These are phyloP conservation scores for Phytophthora melonis DNA, from an alignment of 352 stramenopile species.

Conservation along the genomic window DNA sequence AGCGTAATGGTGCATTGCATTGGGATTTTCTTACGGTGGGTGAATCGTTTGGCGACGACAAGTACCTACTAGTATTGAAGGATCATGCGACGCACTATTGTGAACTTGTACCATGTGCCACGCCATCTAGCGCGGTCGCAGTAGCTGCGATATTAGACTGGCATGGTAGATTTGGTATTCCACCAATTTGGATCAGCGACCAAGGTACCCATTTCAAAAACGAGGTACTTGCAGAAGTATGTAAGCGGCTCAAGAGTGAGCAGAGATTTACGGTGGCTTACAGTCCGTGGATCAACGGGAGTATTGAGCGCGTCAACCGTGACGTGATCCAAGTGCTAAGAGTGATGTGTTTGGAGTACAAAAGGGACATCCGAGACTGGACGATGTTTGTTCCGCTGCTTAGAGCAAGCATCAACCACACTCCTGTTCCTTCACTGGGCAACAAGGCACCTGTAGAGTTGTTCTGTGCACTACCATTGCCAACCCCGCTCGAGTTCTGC, in stretches of 20 bases:
- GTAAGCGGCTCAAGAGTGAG: background rate
- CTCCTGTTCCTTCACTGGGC: constrained; percentile 23
- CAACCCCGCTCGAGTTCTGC: background rate
- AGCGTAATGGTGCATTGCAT: background rate
- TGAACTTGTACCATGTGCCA: too few relatives aligned
- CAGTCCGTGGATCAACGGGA: background rate
- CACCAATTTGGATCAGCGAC: background rate
- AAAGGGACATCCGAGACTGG: constrained; percentile 18
- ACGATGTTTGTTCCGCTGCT: constrained; percentile 25
- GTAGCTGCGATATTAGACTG: constrained; percentile 26
- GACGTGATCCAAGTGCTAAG: background rate
- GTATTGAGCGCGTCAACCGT: background rate
- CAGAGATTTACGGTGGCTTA: background rate
- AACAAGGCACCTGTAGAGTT: constrained; percentile 29
- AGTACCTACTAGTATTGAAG: background rate
- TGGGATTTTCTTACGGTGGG: background rate
- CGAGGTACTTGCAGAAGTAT: background rate
- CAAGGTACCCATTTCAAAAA: background rate
- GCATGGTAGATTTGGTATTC: background rate
- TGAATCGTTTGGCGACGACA: background rate
- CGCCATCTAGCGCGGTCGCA: constrained; percentile 19
- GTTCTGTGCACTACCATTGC: constrained; percentile 23
- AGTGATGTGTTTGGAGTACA: background rate
- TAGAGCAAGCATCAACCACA: constrained; percentile 43
- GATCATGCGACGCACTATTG: too few relatives aligned